Conservation (phyloP, 2,329 filamentous ascomycete genomes). For the Colletotrichum endophyticum region DNA sequence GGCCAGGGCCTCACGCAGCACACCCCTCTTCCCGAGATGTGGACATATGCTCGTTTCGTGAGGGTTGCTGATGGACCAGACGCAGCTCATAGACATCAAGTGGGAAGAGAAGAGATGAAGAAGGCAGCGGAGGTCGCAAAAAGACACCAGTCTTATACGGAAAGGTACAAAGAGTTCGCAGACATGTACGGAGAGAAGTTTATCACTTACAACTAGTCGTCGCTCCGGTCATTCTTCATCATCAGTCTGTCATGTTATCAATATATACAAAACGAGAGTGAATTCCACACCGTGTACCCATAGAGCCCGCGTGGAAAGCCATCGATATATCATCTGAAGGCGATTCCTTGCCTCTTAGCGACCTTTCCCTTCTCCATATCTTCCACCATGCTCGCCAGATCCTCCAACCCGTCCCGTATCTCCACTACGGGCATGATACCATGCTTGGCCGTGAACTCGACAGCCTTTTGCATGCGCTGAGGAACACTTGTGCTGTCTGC, state of each 20-base stretch:
- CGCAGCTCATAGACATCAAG: slow-evolving; percentile 87
- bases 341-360: slow-evolving; percentile 39
- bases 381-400: slow-evolving; percentile 40
- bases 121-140: slow-evolving; percentile 64
- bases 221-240: neutral
- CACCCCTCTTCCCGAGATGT: slow-evolving; percentile 89
- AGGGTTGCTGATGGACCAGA: slow-evolving; percentile 92
- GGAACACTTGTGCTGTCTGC: slow-evolving; percentile 46
- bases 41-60: slow-evolving; percentile 82
- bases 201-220: slow-evolving; percentile 25
- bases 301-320: neutral
- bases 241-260: neutral
- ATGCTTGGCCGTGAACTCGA: slow-evolving; percentile 47
- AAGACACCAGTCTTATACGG: slow-evolving; percentile 67
- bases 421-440: slow-evolving; percentile 43
- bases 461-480: slow-evolving; percentile 45
- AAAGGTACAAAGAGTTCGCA: slow-evolving; percentile 69
- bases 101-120: slow-evolving; percentile 82
- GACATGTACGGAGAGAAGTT: slow-evolving; percentile 56
- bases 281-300: neutral
- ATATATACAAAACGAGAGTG: neutral
- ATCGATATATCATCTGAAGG: slow-evolving; percentile 28
- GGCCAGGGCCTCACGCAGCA: slow-evolving; percentile 93
- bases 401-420: slow-evolving; percentile 38
- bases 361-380: slow-evolving; percentile 41